Evolutionary conservation across 1,139 yeast genomes (phyloP).

Genomic region (Meyerozyma smithsonii): DNA sequence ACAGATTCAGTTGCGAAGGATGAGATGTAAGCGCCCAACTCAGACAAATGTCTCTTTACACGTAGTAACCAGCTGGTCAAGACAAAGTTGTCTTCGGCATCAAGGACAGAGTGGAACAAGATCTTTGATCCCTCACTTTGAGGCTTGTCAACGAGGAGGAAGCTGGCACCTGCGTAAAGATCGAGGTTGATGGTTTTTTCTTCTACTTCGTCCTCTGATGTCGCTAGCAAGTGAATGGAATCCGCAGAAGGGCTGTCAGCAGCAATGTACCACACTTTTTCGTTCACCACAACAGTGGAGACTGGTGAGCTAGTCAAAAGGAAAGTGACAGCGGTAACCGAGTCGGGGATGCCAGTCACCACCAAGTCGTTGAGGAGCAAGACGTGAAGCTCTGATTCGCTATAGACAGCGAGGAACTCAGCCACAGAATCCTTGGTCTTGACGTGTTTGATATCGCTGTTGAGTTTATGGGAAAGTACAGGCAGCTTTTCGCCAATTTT

Average conservation of each 20-base stretch:
- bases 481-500: neutral
- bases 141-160: constrained; percentile 27
- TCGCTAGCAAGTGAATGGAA: neutral
- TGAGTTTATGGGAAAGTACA: neutral
- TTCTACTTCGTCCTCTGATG: neutral
- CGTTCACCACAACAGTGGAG: neutral
- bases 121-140: constrained; percentile 23
- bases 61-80: constrained; percentile 28
- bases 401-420: neutral
- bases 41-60: constrained; percentile 30
- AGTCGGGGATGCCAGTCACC: neutral
- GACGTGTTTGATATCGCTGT: neutral
- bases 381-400: neutral
- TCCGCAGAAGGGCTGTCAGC: neutral
- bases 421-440: neutral
- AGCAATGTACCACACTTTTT: neutral
- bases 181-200: neutral
- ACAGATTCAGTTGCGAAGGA: constrained; percentile 8
- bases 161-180: constrained; percentile 4
- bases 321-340: neutral
- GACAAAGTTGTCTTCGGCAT: constrained; percentile 20
- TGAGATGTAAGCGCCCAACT: constrained; percentile 26
- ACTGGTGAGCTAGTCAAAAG: neutral
- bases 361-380: constrained; percentile 1
- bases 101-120: constrained; percentile 29